A percentile compares a stretch with the other conserved stretches of the same genome.
phyloP scores from a whole-genome alignment of 2,329 filamentous ascomycete genomes.

The Chrysosporium keratinophilum region DNA sequence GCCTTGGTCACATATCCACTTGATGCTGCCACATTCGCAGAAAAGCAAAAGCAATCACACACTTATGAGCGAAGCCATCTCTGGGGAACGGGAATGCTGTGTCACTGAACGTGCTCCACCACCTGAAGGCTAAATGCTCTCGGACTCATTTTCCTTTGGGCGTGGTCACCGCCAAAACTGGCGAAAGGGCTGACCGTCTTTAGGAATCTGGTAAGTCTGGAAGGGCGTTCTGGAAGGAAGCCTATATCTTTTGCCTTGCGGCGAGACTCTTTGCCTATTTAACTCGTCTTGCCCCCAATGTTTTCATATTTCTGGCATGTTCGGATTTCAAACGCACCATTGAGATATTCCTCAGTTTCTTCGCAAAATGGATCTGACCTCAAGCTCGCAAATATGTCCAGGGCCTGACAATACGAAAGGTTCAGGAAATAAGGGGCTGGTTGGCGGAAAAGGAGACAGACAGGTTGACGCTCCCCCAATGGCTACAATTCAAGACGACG shows the following conservation, averaged over 20 bases:
- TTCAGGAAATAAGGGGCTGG: constrained; percentile 4
- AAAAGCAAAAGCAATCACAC: constrained; percentile 6
- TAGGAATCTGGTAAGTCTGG: background rate
- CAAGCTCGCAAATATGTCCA: constrained; percentile 8
- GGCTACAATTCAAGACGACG: constrained; percentile 44
- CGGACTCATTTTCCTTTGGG: background rate
- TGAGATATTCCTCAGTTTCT: background rate
- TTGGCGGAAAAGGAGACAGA: background rate
- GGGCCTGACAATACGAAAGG: background rate
- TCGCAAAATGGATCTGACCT: constrained; percentile 14
- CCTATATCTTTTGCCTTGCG: background rate
- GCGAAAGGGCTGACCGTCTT: background rate
- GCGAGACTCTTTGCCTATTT: background rate
- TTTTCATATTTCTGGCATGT: background rate
- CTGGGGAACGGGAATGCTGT: background rate
- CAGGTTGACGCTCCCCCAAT: constrained; percentile 21
- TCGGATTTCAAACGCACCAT: background rate
- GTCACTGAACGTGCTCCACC: constrained; percentile 3
- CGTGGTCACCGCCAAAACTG: constrained; percentile 8
- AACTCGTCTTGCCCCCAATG: background rate
- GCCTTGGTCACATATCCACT: background rate
- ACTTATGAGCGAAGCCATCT: background rate
- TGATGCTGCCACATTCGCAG: background rate
- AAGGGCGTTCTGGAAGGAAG: background rate
- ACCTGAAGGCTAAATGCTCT: constrained; percentile 6